Evolutionary conservation across 345 rosid genomes (phyloP).

Genomic region (Turritis glabra): DNA sequence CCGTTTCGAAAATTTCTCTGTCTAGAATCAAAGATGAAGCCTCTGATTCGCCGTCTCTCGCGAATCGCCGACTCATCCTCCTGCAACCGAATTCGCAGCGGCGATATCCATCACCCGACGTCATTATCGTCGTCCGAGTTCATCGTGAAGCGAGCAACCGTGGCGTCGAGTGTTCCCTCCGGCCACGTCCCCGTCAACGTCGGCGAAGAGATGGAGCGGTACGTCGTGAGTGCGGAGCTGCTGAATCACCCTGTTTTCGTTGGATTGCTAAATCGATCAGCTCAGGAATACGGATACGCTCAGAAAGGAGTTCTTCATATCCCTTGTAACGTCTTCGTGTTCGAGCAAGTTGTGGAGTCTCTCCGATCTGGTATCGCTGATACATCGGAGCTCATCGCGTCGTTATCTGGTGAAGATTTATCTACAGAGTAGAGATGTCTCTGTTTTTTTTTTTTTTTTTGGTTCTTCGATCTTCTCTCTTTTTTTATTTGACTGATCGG

Average conservation of each 20-base stretch:
- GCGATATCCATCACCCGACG: constrained; percentile 20
- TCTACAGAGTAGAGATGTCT: constrained; percentile 29
- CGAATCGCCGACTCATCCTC: constrained; percentile 76
- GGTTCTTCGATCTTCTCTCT: constrained; percentile 22
- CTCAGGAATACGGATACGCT: constrained; percentile 89
- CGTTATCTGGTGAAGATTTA: constrained; percentile 18
- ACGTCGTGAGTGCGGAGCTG: constrained; percentile 74
- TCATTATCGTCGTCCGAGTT: not conserved
- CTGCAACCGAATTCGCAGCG: constrained; percentile 37
- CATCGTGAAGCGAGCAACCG: constrained; percentile 29
- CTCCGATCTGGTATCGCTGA: constrained; percentile 57
- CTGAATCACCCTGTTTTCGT: constrained; percentile 78
- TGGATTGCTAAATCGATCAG: constrained; percentile 70
- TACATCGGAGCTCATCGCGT: not conserved
- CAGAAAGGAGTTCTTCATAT: constrained; percentile 91
- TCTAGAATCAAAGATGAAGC: constrained; percentile 56
- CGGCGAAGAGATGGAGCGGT: constrained; percentile 93
- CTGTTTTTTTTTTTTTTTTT: not conserved
- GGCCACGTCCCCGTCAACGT: constrained; percentile 90
- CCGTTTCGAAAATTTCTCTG: not conserved
- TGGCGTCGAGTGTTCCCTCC: constrained; percentile 49
- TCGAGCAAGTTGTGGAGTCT: constrained; percentile 67
- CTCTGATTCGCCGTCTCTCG: constrained; percentile 71
- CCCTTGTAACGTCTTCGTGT: constrained; percentile 78
- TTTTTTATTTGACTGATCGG: constrained; percentile 13